A percentile compares a stretch with the other conserved stretches of the same genome.
These are phyloP conservation scores for Vicia sativa DNA, from an alignment of 306 rosid species.

Conservation along the genomic window DNA sequence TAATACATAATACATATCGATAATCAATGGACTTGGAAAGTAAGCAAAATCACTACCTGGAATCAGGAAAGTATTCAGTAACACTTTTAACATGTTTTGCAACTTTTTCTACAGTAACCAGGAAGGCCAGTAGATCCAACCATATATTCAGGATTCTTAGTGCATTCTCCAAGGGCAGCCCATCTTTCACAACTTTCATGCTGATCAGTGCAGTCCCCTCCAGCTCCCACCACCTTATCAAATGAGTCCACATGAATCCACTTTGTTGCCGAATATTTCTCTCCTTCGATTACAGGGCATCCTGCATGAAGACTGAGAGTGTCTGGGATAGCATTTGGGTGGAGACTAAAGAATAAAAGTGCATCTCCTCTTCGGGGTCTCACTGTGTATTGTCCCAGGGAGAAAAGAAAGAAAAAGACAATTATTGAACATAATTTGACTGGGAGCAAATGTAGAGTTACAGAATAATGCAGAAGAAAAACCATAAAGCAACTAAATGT, in stretches of 20 bases:
- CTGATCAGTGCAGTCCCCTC: constrained; percentile 67
- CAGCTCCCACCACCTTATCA: constrained; percentile 58
- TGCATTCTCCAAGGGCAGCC: constrained; percentile 96
- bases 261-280: constrained; percentile 99
- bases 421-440: constrained; percentile 15
- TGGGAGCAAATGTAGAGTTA: not conserved
- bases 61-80: constrained; percentile 26
- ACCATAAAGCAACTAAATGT: constrained; percentile 11
- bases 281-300: constrained; percentile 96
- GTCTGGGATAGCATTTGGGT: constrained; percentile 80
- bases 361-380: constrained; percentile 95
- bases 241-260: constrained; percentile 96
- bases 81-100: constrained; percentile 68
- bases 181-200: constrained; percentile 78
- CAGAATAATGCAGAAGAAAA: constrained; percentile 9
- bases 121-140: constrained; percentile 77
- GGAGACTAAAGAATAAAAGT: constrained; percentile 91
- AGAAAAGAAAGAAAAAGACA: constrained; percentile 23
- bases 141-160: constrained; percentile 79
- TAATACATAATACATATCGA: constrained; percentile 14
- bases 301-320: constrained; percentile 84
- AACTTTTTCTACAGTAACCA: constrained; percentile 90
- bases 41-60: constrained; percentile 1
- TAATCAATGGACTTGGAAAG: constrained; percentile 27
- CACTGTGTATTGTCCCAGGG: constrained; percentile 49